These are phyloP conservation scores for Medicago lupulina DNA, from an alignment of 306 rosid genomes.

Conservation along the genomic window DNA sequence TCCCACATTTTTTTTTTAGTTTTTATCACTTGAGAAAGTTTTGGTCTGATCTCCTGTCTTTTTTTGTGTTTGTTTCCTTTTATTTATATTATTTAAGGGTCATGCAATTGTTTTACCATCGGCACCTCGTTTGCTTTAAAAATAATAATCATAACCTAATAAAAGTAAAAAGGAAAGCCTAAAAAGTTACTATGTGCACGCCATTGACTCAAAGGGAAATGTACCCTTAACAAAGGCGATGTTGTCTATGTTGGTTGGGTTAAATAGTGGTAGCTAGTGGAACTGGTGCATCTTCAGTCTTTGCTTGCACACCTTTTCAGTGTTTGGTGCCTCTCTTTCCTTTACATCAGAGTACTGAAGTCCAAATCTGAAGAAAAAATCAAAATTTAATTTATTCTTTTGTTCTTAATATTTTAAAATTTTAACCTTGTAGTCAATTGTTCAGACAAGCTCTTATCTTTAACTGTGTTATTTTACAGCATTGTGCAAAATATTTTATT, in stretches of 20 bases:
- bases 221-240: slow-evolving; percentile 23
- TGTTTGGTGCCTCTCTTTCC: neutral
- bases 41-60: no score
- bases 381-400: neutral
- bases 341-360: neutral
- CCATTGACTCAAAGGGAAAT: slow-evolving; percentile 26
- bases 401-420: neutral
- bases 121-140: no score
- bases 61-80: no score
- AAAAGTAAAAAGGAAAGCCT: neutral
- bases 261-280: slow-evolving; percentile 9
- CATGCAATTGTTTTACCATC: no score
- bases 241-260: slow-evolving; percentile 22
- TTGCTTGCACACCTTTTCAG: slow-evolving; percentile 19
- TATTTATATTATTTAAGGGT: no score
- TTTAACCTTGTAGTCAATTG: neutral
- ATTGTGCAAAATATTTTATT: neutral
- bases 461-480: neutral
- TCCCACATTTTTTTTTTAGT: no score
- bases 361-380: neutral
- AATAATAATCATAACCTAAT: neutral
- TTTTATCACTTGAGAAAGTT: no score
- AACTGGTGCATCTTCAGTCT: slow-evolving; percentile 8
- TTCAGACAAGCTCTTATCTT: neutral
- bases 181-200: slow-evolving; percentile 23